Evolutionary conservation across 352 stramenopile species (phyloP), one percentile per base, ranked within the genome.

Genomic region (Globisporangium cylindrosporum): DNA sequence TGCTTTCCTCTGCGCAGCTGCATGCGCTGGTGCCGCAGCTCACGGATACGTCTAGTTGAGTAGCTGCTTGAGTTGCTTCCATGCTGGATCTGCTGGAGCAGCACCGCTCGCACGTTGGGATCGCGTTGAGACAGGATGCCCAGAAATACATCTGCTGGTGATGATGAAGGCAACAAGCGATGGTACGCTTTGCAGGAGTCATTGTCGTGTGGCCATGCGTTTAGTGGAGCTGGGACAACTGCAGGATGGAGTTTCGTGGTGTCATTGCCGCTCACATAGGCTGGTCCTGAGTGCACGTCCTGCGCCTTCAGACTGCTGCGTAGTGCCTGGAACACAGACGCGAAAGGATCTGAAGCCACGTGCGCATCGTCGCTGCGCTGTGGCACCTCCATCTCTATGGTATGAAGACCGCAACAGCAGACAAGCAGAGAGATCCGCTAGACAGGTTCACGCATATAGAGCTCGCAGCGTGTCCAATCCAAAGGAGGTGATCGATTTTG

Each of bases 281-380:
- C 24, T 12, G 43, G 56, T 25, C 14, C 15, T 18, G 27, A 25
- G 4, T 43, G 38, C 0, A 4, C 27, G 49, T 68, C 53, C 41
- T 74, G 64, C 15, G 58, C 57, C 0, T 58, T 49, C 34, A 74
- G 43, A 34, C 34, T 70, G 10, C n/a, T 34, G 9, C 64, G 69
- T 1, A 74, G 51, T 10, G 32, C 51, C 43, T 56, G 64, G 57
- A 74, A 68, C 9, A 74, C n/a, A 4, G 61, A 32, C 1, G 54
- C n/a, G 32, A 66, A 55, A 9, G 67, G 43, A 10, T 32, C 32
- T 24, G 49, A 6, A n/a, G 27, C 7, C n/a, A 48, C 3, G 25
- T 32, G 15, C 2, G 12, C 7, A 22, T 15, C 9, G 27, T 3
- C 7, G 22, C 25, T 12, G 59, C 27, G 41, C 18, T 24, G 24